Base-by-base conservation (phyloP, 2,329 filamentous ascomycete genomes). In the Nothophaeocryptopus gaeumannii region DNA sequence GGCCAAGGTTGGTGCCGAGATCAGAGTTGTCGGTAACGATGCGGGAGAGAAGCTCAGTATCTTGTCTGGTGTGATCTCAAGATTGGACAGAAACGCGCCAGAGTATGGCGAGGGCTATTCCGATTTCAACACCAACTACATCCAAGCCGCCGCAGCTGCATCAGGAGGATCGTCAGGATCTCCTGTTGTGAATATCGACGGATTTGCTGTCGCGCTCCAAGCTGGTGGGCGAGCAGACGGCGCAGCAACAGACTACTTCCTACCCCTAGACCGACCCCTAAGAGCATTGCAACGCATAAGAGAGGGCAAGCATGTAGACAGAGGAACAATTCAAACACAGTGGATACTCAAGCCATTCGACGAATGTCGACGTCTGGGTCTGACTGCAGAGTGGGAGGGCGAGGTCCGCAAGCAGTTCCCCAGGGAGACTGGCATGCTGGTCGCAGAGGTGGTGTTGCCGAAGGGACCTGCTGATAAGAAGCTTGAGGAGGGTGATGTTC, bases 11-110 rank as follows among this genome's bases (percentile, higher is more conserved):
- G 93, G 93, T 47, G 84, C 88, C 11, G 93, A 99, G 72, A 97
- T 99, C 60, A 81, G 95, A 59, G 93, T 99, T 1, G 93, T 99
- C 5, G 93, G 93, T 74, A 99, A 99, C 70, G 93, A 99, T 76
- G 93, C 93, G 29, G 93, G 93, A 58, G 93, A 99, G 70, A 99
- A 99, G 73, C 83, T 99, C 60, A 96, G 90, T 76, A 99, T 99
- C 62, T 76, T 99, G 51, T 97, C 93, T 5, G 93, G 93, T 63
- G 92, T 99, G 48, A 99, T 99, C 69, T 96, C 90, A 72, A 85
- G 93, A 63, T 77, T 99, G 52, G 93, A 99, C 65, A 83, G 93
- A 60, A 99, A 99, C 71, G 95, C 95, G 1, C 93, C 93, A 12
- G 93, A 99, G 65, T 97, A 99, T 62, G 92, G 92, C 48, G 93